Evolutionary conservation across 1,284 basidiomycete species (phyloP).

Genomic region (Phellinidium pouzarii): DNA sequence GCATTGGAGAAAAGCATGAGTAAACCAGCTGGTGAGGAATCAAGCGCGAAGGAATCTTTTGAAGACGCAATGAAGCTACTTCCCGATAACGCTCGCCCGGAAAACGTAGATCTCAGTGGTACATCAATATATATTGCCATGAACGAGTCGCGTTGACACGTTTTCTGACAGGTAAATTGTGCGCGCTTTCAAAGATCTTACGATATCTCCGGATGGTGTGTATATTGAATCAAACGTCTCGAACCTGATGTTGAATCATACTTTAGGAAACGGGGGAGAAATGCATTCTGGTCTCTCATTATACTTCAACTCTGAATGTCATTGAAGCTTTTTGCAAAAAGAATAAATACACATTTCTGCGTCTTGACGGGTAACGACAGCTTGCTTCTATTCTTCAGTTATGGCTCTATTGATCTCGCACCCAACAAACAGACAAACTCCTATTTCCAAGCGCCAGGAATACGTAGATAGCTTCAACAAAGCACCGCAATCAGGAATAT

Average conservation of each 20-base stretch:
- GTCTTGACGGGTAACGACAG: conserved; percentile 78
- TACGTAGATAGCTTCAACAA: conserved; percentile 79
- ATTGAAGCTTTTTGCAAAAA: conserved; percentile 82
- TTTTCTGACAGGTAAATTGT: conserved; percentile 66
- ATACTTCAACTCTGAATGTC: conserved; percentile 87
- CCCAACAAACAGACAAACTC: conserved; percentile 54
- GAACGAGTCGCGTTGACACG: neutral
- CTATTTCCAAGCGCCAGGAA: conserved; percentile 75
- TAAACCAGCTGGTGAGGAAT: conserved; percentile 30
- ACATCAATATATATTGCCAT: neutral
- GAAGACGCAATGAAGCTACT: conserved; percentile 61
- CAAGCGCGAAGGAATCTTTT: conserved; percentile 41
- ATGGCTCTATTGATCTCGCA: neutral
- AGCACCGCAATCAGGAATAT: conserved; percentile 67
- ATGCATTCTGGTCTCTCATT: conserved; percentile 87
- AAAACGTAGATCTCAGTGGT: conserved; percentile 78
- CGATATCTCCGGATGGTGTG: conserved; percentile 52
- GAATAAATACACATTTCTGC: conserved; percentile 71
- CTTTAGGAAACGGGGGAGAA: conserved; percentile 78
- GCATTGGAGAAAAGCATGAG: conserved; percentile 55
- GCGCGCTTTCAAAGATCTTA: conserved; percentile 71
- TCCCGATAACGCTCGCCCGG: conserved; percentile 54
- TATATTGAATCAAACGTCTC: conserved; percentile 1
- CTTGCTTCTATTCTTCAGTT: neutral
- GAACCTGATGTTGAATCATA: neutral